Base-by-base conservation (phyloP, 331 rosid species). In the Telfairia occidentalis region DNA sequence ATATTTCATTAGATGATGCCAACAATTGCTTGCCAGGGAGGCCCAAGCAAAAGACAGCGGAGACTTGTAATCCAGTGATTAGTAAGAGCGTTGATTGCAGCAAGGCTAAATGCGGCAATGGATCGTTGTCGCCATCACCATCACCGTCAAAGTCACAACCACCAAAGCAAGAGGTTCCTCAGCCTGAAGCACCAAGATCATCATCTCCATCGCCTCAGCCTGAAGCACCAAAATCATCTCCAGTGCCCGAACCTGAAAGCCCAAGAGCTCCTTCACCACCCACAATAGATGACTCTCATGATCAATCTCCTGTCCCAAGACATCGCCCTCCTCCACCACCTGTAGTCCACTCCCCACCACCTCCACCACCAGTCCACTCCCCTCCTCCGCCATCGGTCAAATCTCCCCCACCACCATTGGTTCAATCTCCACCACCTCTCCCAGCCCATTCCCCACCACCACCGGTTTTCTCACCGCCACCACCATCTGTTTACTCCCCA, bases 21-120 rank as follows among this genome's bases (percentile, higher is more conserved):
- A 1, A 7, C 3, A 76, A 76, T 19, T 76, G 79, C 16, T 61
- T 76, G 48, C 73, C 61, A 3, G 45, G 11, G 3, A 76, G 72
- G 32, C 60, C 79, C 0, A 46, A 30, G 21, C 79, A 76, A 13
- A 76, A 63, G 34, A 0, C 12, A 1, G 23, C 26, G 0, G 26
- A 46, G 1, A 9, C 7, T 26, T 76, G 79, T 32, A 4, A 16
- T 29, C 12, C 19, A 0, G 73, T 60, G 15, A 65, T 61, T 0
- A n/a, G 24, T 16, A 61, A 45, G 61, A 37, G 35, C 1, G 79
- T 76, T 6, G 79, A 76, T 61, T 76, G 79, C 48, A 19, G 78
- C 19, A 61, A 46, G 58, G 73, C 34, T 4, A 59, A 28, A 29
- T 76, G 79, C 11, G 73, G 79, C n/a, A 59, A 73, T 18, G 59